phyloP scores from a whole-genome alignment of 345 rosid species.

The Mercurialis annua region DNA sequence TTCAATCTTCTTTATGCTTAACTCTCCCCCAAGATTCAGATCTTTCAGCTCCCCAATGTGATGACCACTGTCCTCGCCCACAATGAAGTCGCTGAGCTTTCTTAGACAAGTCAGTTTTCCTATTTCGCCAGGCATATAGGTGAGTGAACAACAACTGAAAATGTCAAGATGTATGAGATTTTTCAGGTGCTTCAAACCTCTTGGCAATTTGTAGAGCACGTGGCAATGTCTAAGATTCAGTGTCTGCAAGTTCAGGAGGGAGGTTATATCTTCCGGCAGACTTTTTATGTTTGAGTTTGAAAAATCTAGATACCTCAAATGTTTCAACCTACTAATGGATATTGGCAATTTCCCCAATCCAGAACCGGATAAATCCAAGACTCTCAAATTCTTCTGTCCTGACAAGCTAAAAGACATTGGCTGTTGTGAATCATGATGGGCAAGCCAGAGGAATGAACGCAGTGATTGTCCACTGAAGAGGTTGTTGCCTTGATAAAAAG shows the following conservation, averaged over 20 bases:
- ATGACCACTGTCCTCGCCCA: slow-evolving; percentile 5
- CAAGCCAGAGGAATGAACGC: neutral
- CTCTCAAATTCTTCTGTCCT: slow-evolving; percentile 4
- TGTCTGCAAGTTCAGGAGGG: slow-evolving; percentile 23
- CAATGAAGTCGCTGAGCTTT: slow-evolving; percentile 17
- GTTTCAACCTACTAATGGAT: slow-evolving; percentile 19
- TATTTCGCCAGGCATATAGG: slow-evolving; percentile 5
- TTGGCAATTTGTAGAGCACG: neutral
- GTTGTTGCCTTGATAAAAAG: neutral
- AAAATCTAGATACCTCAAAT: slow-evolving; percentile 21
- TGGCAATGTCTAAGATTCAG: neutral
- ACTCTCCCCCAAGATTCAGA: slow-evolving; percentile 13
- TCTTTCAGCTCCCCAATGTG: slow-evolving; percentile 1
- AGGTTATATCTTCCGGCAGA: slow-evolving; percentile 21
- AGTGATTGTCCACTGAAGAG: neutral
- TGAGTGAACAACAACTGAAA: neutral
- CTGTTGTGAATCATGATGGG: too few relatives aligned
- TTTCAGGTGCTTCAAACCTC: neutral
- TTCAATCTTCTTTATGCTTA: slow-evolving; percentile 4
- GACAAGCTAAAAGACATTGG: neutral
- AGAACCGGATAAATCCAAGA: neutral
- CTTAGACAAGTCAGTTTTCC: slow-evolving; percentile 11
- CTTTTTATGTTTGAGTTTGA: neutral
- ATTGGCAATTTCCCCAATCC: neutral
- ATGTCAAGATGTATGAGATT: slow-evolving; percentile 7